Base-by-base conservation (phyloP, 2,329 filamentous ascomycete species). In the Cladosporium velox region DNA sequence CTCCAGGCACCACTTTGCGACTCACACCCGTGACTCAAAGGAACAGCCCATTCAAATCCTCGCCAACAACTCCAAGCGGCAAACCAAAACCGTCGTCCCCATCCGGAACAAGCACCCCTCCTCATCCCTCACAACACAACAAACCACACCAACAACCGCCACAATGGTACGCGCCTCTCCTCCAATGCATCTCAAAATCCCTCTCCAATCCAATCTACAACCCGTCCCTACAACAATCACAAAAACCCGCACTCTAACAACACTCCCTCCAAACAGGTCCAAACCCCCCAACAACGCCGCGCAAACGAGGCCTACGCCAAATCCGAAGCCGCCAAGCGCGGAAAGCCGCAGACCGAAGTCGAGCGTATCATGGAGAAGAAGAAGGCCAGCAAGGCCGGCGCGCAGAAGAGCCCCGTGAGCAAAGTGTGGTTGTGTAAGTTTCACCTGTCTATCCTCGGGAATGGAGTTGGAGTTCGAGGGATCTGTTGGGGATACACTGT, bases 201-300 rank as follows among this genome's bases (percentile, higher is more conserved):
- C 24, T 24, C 24, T 24, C 24, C 24, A 24, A 24, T 24, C 24
- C 24, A 24, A 24, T 24, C 24, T 24, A 24, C 24, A 24, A 24
- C 24, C 24, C 24, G 24, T 24, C 24, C 24, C 24, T 24, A 24
- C 26, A 28, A 52, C 2, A 12, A 4, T 24, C 24, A 30, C 28
- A 30, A 30, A 6, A 30, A 24, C 24, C 28, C 28, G 28, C 28
- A 30, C 4, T 30, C 28, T 38, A 38, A 35, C 38, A 38, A n/a
- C 14, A 30, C 28, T 18, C 15, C 32, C 26, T 2, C 24, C 51
- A 60, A 60, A 47, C 5, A 93, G 91, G 90, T 88, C 72, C 91
- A 94, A 89, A 95, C 91, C 72, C 91, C 90, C 72, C 87, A 92
- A 79, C 92, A 95, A 83, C 89, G 91, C 78, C 88, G 88, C 75